Evolutionary conservation across 768 basidiomycete species (phyloP).

Genomic region (Psilocybe cyanescens): DNA sequence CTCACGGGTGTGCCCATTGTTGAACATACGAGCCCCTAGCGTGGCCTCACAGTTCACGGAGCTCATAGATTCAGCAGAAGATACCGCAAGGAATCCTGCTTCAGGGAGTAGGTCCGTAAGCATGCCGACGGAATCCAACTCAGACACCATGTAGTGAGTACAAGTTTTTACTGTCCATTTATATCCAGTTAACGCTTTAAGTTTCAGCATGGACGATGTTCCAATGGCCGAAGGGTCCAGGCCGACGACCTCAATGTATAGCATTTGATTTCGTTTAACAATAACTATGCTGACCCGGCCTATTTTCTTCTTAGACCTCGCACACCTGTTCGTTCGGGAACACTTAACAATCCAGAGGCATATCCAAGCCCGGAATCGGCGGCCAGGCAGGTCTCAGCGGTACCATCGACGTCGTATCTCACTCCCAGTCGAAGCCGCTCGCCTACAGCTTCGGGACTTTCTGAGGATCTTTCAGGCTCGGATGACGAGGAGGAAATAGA

Average conservation of each 20-base stretch:
- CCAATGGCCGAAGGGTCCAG: neutral
- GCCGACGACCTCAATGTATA: neutral
- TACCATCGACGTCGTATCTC: neutral
- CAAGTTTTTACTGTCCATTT: neutral
- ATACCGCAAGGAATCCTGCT: neutral
- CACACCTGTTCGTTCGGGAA: slow-evolving; percentile 15
- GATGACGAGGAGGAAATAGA: neutral
- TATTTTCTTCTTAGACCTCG: neutral
- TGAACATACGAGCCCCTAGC: neutral
- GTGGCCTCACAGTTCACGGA: neutral
- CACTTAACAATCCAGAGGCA: slow-evolving; percentile 16
- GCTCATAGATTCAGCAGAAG: neutral
- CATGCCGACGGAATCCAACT: neutral
- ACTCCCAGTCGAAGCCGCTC: neutral
- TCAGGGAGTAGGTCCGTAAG: neutral
- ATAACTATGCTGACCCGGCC: neutral
- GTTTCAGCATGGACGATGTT: slow-evolving; percentile 11
- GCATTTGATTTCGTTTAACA: neutral
- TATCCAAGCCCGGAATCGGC: slow-evolving; percentile 23
- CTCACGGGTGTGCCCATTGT: neutral
- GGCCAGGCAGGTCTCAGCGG: neutral
- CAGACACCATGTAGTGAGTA: slow-evolving; percentile 21
- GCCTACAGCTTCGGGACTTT: neutral
- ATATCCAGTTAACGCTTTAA: neutral
- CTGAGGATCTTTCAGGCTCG: slow-evolving; percentile 1